Evolutionary conservation across 2,329 filamentous ascomycete species (phyloP), one percentile per base, ranked within the genome.

Genomic region (Beauveria scarabaeidicola): DNA sequence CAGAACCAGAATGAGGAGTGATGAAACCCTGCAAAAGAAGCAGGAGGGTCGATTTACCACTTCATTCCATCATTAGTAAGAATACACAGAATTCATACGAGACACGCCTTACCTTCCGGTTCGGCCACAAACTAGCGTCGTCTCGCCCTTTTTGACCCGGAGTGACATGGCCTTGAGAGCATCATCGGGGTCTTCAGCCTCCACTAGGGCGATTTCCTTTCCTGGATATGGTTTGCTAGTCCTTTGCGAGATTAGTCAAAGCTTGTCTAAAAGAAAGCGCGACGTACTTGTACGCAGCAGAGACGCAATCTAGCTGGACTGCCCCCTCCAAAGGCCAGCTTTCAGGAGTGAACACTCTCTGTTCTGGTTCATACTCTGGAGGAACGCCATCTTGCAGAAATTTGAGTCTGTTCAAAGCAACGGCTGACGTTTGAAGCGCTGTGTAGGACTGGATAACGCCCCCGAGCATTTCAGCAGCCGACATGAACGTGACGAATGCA

Each of bases 401-500:
- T 13, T 41, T 48, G 27, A 58, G 55, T 7, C 55, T 27, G 15
- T 50, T 58, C 17, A 58, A n/a, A 3, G 55, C 55, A 3, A 58
- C 55, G 5, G 55, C 55, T 10, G 55, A 50, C 1, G 21, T 52
- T n/a, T 58, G 55, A 3, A 58, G 46, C 4, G 32, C 32, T 10
- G 55, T 50, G 47, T 58, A 58, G 21, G 23, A 50, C 9, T 50
- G 44, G 1, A 58, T 50, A 3, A 58, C n/a, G 43, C 32, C 27
- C 11, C 55, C 55, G 4, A 58, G 46, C 43, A 50, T 50, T n/a
- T 51, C 44, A 10, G 46, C 55, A 15, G 47, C 46, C 5, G 46
- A 58, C 55, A 58, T 58, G 44, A 58, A 51, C 1, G 46, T 58
- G 23, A 58, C 46, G 3, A 58, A 46, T 7, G 55, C 55, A 21